These are phyloP conservation scores for Fusarium sp. DNA, from an alignment of 2,329 filamentous ascomycete species.

Conservation along the genomic window DNA sequence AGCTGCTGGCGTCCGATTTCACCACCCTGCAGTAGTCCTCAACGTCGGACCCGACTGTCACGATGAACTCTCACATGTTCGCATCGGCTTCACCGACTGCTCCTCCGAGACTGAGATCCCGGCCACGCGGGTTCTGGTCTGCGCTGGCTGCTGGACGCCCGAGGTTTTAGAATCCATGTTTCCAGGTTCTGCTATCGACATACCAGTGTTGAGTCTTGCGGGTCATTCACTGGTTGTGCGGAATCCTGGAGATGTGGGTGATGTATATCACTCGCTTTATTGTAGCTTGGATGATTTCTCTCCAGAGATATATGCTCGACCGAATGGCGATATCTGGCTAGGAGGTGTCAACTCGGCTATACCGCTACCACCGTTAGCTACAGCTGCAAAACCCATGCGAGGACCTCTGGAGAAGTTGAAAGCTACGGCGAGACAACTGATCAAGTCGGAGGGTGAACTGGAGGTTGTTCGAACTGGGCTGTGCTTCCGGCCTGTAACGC, in stretches of 20 bases:
- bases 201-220: conserved; percentile 69
- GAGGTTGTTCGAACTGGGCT: conserved; percentile 74
- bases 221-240: conserved; percentile 79
- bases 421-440: conserved; percentile 60
- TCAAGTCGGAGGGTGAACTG: conserved; percentile 63
- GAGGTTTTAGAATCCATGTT: conserved; percentile 75
- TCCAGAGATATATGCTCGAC: conserved; percentile 77
- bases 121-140: conserved; percentile 74
- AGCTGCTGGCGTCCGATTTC: conserved; percentile 72
- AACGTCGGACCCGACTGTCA: conserved; percentile 63
- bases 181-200: conserved; percentile 60
- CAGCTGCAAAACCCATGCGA: conserved; percentile 29
- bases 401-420: conserved; percentile 62
- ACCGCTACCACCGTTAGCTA: conserved; percentile 65
- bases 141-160: conserved; percentile 79
- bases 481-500: conserved; percentile 80
- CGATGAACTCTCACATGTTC: conserved; percentile 64
- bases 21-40: conserved; percentile 71
- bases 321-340: conserved; percentile 77
- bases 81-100: conserved; percentile 59
- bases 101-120: conserved; percentile 65
- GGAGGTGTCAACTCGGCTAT: conserved; percentile 77
- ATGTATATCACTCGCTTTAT: conserved; percentile 76
- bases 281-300: conserved; percentile 71
- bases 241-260: conserved; percentile 61